Percentiles rank a stretch among this genome's conserved stretches.
These are phyloP conservation scores for Dichomitus squalens DNA, from an alignment of 1,284 basidiomycete species.

Conservation along the genomic window DNA sequence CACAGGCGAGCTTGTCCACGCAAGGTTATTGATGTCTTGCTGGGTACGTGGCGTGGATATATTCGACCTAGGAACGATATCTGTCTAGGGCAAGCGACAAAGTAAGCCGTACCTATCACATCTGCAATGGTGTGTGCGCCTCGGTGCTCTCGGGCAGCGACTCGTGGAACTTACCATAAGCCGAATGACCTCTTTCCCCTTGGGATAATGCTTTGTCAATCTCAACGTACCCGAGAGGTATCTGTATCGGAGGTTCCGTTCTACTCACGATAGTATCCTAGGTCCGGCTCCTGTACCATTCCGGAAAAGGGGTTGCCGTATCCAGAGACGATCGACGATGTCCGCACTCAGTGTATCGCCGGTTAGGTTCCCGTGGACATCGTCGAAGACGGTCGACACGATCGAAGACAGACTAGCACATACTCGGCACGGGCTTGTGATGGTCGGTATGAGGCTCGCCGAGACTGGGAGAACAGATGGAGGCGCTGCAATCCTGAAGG, in stretches of 20 bases:
- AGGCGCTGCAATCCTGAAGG: not conserved
- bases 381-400: not conserved
- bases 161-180: too few species aligned
- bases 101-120: too few species aligned
- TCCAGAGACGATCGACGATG: not conserved
- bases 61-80: too few species aligned
- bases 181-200: not conserved
- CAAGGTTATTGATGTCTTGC: too few species aligned
- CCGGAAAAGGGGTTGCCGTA: not conserved
- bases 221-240: not conserved
- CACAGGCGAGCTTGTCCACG: too few species aligned
- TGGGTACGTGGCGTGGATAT: too few species aligned
- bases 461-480: slow-evolving; percentile 1
- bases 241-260: not conserved
- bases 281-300: not conserved
- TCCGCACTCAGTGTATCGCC: not conserved
- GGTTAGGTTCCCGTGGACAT: not conserved
- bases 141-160: too few species aligned
- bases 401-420: slow-evolving; percentile 7
- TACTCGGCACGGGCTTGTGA: slow-evolving; percentile 6
- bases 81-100: too few species aligned
- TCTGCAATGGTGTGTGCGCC: too few species aligned
- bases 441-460: not conserved
- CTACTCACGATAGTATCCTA: not conserved
- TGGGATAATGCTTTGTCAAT: not conserved